Evolutionary conservation across 805 yeast species (phyloP), one percentile per base, ranked within the genome.

Genomic region (Ogataea corticis): DNA sequence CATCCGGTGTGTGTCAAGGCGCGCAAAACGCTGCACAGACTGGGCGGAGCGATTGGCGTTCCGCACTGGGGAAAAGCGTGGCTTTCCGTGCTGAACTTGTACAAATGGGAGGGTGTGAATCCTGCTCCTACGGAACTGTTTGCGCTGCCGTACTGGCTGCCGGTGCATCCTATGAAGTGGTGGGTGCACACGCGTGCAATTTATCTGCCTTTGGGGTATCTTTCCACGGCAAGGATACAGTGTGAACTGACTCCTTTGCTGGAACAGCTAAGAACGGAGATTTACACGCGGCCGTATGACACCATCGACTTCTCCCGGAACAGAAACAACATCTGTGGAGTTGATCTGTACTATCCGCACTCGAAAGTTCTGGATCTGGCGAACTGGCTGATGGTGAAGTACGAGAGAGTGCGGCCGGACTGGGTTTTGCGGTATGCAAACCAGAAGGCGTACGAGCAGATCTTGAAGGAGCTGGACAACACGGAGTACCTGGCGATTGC

Each of bases 51-150:
- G 1, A 63, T 86, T 37, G 87, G 86, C 2, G 76, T 76, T 43
- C 99, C 99, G 0, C 97, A 92, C 65, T 94, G 99, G 99, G 99
- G 98, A 1, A 94, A 94, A 62, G 81, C 87, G 3, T 94, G 97
- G 92, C 70, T 94, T 10, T 73, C 97, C 0, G 61, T 89, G 3
- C 68, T 94, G 48, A 88, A 85, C 51, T 67, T 94, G 42, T 94
- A 91, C 61, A 79, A 79, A 32, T 94, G 98, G 96, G 95, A 87
- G 50, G 99, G 99, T 44, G 96, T 92, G 4, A 94, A 94, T 56
- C 99, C 99, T 2, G 96, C 97, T 1, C 99, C 99, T 2, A 92
- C 97, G 1, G 99, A 94, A 61, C 68, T 90, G 39, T 94, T 96
- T 94, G 66, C 85, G 47, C 65, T 92, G 33, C 99, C 99, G 1